Base-by-base conservation (phyloP, 805 yeast genomes). In the Myxozyma melibiosi region DNA sequence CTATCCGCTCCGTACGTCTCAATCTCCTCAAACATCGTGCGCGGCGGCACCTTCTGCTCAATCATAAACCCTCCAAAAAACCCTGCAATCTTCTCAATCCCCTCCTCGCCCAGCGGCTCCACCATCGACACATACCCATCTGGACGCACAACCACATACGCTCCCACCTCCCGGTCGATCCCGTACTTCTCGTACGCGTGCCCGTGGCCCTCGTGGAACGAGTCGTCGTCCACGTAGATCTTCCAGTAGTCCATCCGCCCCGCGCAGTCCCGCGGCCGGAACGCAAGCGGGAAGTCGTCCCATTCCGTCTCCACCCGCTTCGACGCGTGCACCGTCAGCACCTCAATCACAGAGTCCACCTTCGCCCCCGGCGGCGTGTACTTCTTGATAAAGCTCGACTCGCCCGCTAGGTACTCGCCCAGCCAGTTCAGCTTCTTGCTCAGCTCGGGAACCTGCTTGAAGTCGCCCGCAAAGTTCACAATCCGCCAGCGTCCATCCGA, bases 401-500 rank as follows among this genome's bases (percentile, higher is more conserved):
- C 49, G 20, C 25, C 18, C 1, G 51, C 61, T 4, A 58, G 30
- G 28, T 58, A 58, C 9, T 40, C 42, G 7, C 53, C 55, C 41
- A 66, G 51, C 37, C 57, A 51, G 14, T 14, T 43, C 8, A 47
- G 42, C 20, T 38, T 16, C 30, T 44, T 18, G 40, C 25, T 27
- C 13, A 47, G 42, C 13, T 22, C 27, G n/a, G 34, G 11, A 18
- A 28, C 49, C 20, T 38, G 54, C 61, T 40, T 53, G 40, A 66
- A 55, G 52, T 69, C 70, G 39, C 73, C 73, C 18, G 64, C 41
- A 57, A 70, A 70, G 35, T 64, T 63, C 34, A 70, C 34, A 13
- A 70, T 63, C 50, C 73, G 60, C 67, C 68, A 70, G 45, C 73
- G 65, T n/a, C 73, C 73, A 45, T 70, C 73, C 24, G 71, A 67